A percentile compares a stretch with the other conserved stretches of the same genome.
phyloP scores from a whole-genome alignment of 371 early-diverging fungal species.

The Lichtheimia hyalospora region DNA sequence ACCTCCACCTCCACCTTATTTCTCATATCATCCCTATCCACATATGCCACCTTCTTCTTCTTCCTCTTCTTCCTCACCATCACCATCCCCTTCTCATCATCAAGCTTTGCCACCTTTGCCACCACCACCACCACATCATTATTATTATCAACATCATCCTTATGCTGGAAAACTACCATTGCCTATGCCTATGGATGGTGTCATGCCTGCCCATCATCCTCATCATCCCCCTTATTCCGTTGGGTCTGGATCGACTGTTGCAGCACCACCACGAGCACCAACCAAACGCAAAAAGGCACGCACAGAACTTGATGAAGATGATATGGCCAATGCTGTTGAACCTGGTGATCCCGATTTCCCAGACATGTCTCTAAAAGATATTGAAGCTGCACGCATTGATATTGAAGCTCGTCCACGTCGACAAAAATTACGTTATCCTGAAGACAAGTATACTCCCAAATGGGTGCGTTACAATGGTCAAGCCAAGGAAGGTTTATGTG shows the following conservation, averaged over 20 bases:
- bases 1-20: conserved; percentile 1
- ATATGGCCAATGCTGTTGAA: conserved; percentile 14
- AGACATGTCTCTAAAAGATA: conserved; percentile 43
- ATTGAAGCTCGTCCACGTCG: conserved; percentile 59
- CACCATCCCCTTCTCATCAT: conserved; percentile 3
- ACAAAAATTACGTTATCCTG: conserved; percentile 69
- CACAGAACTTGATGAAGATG: conserved; percentile 21
- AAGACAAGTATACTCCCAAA: conserved; percentile 85
- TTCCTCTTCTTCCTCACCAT: conserved; percentile 1
- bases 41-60: background rate
- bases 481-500: conserved; percentile 86
- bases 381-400: conserved; percentile 35
- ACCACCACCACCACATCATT: conserved; percentile 6
- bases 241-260: conserved; percentile 1
- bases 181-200: conserved; percentile 4
- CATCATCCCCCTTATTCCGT: conserved; percentile 3
- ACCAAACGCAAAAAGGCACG: conserved; percentile 18
- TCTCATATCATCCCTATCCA: conserved; percentile 9
- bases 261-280: conserved; percentile 1
- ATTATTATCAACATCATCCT: conserved; percentile 14
- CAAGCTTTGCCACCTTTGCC: background rate
- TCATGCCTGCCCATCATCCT: conserved; percentile 4
- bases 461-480: conserved; percentile 83
- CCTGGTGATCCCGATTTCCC: conserved; percentile 44
- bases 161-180: conserved; percentile 4